Evolutionary conservation across 2,329 filamentous ascomycete species (phyloP).

Genomic region (Claviceps purpurea): DNA sequence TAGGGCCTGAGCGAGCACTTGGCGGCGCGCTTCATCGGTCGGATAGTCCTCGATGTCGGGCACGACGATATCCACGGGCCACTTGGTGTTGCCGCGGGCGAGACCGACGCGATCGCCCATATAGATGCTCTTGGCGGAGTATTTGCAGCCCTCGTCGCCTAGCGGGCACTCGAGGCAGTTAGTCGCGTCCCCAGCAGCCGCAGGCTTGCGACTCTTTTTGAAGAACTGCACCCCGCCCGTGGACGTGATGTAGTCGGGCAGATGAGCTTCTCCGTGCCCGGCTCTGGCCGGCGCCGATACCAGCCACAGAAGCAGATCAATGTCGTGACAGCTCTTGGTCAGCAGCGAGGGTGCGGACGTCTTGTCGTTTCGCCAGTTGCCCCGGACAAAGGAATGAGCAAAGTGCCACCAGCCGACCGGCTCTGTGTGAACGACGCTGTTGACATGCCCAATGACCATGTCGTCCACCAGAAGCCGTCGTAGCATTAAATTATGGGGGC

Average conservation of each 20-base stretch:
- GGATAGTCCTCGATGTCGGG: constrained; percentile 79
- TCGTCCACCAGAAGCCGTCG: constrained; percentile 65
- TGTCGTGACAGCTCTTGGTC: constrained; percentile 93
- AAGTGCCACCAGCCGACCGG: constrained; percentile 97
- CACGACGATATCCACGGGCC: constrained; percentile 82
- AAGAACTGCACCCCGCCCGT: constrained; percentile 69
- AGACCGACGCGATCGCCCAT: constrained; percentile 51
- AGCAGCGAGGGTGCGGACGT: constrained; percentile 69
- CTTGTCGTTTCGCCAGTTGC: constrained; percentile 81
- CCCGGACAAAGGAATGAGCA: constrained; percentile 76
- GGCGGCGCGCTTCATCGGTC: constrained; percentile 23
- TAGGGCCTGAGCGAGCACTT: constrained; percentile 29
- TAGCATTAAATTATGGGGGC: constrained; percentile 78
- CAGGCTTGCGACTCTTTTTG: constrained; percentile 61
- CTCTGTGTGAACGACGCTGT: constrained; percentile 83
- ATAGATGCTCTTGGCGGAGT: constrained; percentile 77
- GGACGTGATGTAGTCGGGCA: constrained; percentile 65
- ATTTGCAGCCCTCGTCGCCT: constrained; percentile 62
- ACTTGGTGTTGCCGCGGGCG: constrained; percentile 51
- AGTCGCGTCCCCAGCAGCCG: constrained; percentile 58
- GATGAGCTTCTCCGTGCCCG: constrained; percentile 42
- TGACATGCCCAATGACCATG: constrained; percentile 65
- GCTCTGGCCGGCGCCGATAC: constrained; percentile 55
- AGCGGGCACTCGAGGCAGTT: constrained; percentile 68
- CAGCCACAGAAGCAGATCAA: constrained; percentile 86